Base-by-base conservation (phyloP, 2,329 filamentous ascomycete species). In the Hymenoscyphus linearis region DNA sequence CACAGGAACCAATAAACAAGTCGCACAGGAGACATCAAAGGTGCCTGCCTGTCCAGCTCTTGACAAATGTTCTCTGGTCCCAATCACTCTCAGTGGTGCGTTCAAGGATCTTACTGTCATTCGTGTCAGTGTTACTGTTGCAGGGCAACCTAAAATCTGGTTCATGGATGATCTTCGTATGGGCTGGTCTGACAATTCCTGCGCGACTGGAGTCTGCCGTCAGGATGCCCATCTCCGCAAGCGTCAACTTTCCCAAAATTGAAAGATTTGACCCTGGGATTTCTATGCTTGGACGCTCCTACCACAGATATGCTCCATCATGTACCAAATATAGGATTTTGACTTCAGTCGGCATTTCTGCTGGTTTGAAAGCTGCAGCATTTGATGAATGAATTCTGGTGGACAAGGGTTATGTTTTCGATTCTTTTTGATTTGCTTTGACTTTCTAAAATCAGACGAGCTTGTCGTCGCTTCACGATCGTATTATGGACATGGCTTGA, bases 101-200 rank as follows among this genome's bases (percentile, higher is more conserved):
- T 75, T 77, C 62, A 57, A 62, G 35, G 70, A 76, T 50, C 66
- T 78, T 44, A 74, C 70, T 58, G 73, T 74, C 2, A 62, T 82
- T 66, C 72, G 73, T 9, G 70, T 80, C 50, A 73, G 75, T n/a
- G 68, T 76, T 13, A 74, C 73, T n/a, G 73, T 73, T n/a, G 68
- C 69, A n/a, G 70, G 68, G 3, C 60, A 74, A 36, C 68, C 73
- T n/a, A 72, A 70, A 60, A 71, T 70, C 10, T 80, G 79, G 78
- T 81, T 77, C 77, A 75, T 75, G 56, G 79, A 81, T 65, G 76
- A 81, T 65, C 59, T 80, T 27, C 62, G 71, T 4, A 66, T 80
- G 61, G 73, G 74, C 6, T 80, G 79, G 78, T 75, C 70, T 36
- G 71, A 80, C 66, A 74, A 76, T 59, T 71, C 66, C 52, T 80